Conservation (phyloP, 2,329 filamentous ascomycete species). For the Verticillium nubilum region DNA sequence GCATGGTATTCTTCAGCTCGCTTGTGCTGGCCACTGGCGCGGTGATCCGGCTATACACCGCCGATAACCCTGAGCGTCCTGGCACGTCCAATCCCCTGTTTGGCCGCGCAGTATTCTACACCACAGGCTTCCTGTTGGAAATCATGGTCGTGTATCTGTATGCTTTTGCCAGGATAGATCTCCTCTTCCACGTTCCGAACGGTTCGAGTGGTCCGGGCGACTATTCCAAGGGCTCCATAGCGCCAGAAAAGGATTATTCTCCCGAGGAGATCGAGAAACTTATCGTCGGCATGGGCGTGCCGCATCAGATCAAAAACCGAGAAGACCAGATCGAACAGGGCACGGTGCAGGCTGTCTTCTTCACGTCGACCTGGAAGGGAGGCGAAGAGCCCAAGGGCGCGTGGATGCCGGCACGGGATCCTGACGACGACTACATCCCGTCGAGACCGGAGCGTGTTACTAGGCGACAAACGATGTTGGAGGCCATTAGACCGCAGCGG, state of each 20-base stretch:
- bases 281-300: slow-evolving; percentile 6
- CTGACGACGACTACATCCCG: not conserved
- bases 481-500: slow-evolving; percentile 2
- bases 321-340: slow-evolving; percentile 5
- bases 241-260: slow-evolving; percentile 29
- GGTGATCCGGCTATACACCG: slow-evolving; percentile 16
- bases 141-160: slow-evolving; percentile 19
- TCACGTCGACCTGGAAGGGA: slow-evolving; percentile 2
- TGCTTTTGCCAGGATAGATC: slow-evolving; percentile 20
- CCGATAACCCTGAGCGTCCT: slow-evolving; percentile 17
- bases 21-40: slow-evolving; percentile 14
- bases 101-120: slow-evolving; percentile 26
- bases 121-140: slow-evolving; percentile 27
- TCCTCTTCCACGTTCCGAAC: slow-evolving; percentile 23
- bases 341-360: slow-evolving; percentile 10
- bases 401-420: not conserved
- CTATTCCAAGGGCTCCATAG: slow-evolving; percentile 33
- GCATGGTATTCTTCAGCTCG: slow-evolving; percentile 18
- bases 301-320: slow-evolving; percentile 10
- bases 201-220: slow-evolving; percentile 20
- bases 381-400: not conserved
- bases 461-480: slow-evolving; percentile 8
- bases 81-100: slow-evolving; percentile 21
- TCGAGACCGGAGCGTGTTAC: slow-evolving; percentile 9
- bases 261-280: slow-evolving; percentile 12